A percentile compares a stretch with the other conserved stretches of the same genome.
Conservation (phyloP, 2,329 filamentous ascomycete species). For the Paramyrothecium roridum region DNA sequence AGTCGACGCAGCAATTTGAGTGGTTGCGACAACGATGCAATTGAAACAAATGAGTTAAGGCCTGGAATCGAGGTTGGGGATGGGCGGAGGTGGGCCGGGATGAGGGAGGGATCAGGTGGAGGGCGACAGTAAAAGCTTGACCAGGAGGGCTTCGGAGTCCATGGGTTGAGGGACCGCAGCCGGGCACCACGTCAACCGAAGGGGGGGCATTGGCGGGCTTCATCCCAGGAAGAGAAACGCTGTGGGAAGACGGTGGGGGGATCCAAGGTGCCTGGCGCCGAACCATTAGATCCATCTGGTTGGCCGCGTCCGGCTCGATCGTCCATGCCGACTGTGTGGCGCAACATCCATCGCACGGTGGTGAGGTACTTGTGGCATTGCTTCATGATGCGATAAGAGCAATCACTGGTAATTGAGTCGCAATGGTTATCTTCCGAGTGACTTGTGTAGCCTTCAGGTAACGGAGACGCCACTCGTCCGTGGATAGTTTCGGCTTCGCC, state of each 20-base stretch:
- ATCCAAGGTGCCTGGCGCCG: neutral
- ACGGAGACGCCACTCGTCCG: neutral
- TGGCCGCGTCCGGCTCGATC: neutral
- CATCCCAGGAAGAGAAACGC: neutral
- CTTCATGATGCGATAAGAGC: too few relatives aligned
- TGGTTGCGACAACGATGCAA: conserved; percentile 1
- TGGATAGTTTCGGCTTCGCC: neutral
- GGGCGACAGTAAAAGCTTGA: conserved; percentile 5
- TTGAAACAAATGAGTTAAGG: neutral
- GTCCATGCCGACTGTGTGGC: conserved; percentile 2
- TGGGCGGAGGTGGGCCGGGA: conserved; percentile 8
- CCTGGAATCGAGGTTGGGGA: conserved; percentile 3
- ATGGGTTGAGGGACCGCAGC: neutral
- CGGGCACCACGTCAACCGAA: neutral
- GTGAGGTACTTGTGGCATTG: neutral
- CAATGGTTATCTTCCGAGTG: too few relatives aligned
- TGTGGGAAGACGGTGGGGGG: neutral
- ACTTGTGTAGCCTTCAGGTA: neutral
- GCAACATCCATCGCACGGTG: neutral
- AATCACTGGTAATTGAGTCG: too few relatives aligned
- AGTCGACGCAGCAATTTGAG: neutral
- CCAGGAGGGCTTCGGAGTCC: conserved; percentile 2
- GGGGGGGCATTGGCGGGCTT: neutral
- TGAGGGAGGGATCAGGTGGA: conserved; percentile 10
- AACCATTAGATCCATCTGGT: neutral